phyloP scores from a whole-genome alignment of 129 eudicot genomes.

The Solidago caesia region DNA sequence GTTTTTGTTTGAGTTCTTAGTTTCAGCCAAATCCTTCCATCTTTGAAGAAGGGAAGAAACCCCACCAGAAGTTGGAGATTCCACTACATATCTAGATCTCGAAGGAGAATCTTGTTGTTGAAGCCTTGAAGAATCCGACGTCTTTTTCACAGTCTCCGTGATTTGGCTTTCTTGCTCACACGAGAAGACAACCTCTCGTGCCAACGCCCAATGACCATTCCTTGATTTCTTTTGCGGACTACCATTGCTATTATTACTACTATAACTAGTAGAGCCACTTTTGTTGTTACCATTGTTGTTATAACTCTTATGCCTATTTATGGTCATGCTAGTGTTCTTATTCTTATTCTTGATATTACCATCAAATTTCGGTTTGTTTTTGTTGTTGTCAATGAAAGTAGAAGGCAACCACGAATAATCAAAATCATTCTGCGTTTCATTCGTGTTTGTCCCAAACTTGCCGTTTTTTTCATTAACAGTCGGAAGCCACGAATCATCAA shows the following conservation, averaged over 20 bases:
- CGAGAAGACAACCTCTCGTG: conserved; percentile 35
- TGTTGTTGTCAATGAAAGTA: conserved; percentile 19
- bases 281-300: background rate
- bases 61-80: conserved; percentile 36
- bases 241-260: background rate
- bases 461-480: background rate
- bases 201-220: conserved; percentile 37
- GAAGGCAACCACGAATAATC: conserved; percentile 37
- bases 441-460: conserved; percentile 11
- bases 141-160: background rate
- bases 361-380: conserved; percentile 17
- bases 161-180: conserved; percentile 6
- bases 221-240: conserved; percentile 11
- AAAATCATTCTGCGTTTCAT: conserved; percentile 16
- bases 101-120: conserved; percentile 12
- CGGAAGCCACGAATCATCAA: conserved; percentile 35
- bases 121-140: conserved; percentile 5
- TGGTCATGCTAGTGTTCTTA: background rate
- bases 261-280: background rate
- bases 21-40: conserved; percentile 58
- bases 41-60: conserved; percentile 68
- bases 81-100: conserved; percentile 19
- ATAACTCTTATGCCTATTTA: background rate
- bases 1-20: conserved; percentile 21
- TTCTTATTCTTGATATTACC: background rate